Conservation (phyloP, 306 rosid genomes). For the Quercus robur region DNA sequence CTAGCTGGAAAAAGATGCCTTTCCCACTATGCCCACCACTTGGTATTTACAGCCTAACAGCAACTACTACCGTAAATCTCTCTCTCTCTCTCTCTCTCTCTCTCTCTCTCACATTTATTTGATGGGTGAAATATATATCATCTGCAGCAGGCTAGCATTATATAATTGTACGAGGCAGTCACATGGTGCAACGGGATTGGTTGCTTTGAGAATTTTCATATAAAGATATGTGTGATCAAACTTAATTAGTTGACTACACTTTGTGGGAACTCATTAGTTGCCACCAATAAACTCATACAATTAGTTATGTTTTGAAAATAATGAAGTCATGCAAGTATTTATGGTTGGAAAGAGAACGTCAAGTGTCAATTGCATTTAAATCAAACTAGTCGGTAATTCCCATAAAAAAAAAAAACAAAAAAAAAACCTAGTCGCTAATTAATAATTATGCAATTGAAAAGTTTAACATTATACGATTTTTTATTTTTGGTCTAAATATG, state of each 20-base stretch:
- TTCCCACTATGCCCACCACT: constrained; percentile 48
- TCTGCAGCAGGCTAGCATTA: constrained; percentile 16
- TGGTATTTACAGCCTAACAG: constrained; percentile 52
- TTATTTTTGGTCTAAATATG: too few species aligned
- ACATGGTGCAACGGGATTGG: constrained; percentile 30
- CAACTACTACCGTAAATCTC: constrained; percentile 25
- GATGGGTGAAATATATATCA: neutral
- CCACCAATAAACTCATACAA: neutral
- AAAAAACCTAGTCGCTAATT: too few species aligned
- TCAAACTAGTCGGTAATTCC: too few species aligned
- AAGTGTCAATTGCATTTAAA: neutral
- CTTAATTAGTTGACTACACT: constrained; percentile 26
- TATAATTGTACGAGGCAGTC: constrained; percentile 19
- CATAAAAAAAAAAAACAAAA: too few species aligned
- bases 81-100: neutral
- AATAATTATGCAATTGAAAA: too few species aligned
- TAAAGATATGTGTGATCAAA: constrained; percentile 29
- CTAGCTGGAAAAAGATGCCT: constrained; percentile 47
- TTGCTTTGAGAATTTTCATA: constrained; percentile 27
- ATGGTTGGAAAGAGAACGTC: neutral
- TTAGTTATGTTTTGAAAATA: neutral
- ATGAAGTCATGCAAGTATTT: neutral
- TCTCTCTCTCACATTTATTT: neutral
- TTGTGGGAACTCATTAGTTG: neutral
- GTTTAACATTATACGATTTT: too few species aligned